Evolutionary conservation across 164 flowering plant species (phyloP).

Genomic region (Macadamia integrifolia): DNA sequence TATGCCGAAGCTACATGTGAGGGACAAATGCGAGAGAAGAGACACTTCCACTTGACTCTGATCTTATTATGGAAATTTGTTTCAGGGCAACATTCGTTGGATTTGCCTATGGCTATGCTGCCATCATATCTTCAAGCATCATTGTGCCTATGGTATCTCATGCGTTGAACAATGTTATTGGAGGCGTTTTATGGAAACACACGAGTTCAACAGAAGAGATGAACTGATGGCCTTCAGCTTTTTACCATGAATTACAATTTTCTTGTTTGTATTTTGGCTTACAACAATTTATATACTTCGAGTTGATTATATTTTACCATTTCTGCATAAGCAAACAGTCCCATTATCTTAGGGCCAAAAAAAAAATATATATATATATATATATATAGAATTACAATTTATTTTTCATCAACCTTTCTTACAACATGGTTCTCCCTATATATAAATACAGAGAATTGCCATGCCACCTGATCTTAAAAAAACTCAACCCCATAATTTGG

Average conservation of each 20-base stretch:
- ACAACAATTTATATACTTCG: too few species aligned
- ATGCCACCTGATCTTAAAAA: too few species aligned
- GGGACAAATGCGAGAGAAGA: neutral
- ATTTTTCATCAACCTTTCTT: too few species aligned
- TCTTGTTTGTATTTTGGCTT: neutral
- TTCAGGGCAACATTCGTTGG: constrained; percentile 95
- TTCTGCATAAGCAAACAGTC: too few species aligned
- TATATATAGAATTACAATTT: too few species aligned
- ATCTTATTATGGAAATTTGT: neutral
- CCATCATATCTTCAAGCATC: constrained; percentile 56
- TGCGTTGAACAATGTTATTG: constrained; percentile 76
- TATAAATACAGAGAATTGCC: too few species aligned
- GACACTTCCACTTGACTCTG: neutral
- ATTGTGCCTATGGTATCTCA: constrained; percentile 87
- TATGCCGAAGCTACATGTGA: too few species aligned
- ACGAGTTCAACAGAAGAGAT: constrained; percentile 21
- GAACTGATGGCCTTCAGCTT: neutral
- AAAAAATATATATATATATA: too few species aligned
- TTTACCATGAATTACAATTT: neutral
- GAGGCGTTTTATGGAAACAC: constrained; percentile 70
- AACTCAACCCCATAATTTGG: too few species aligned
- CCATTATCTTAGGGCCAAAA: too few species aligned
- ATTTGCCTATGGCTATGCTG: constrained; percentile 60
- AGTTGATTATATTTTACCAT: too few species aligned
- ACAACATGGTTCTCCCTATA: too few species aligned